A percentile compares a stretch with the other conserved stretches of the same genome.
These are phyloP conservation scores for Sapria himalayana DNA, from an alignment of 345 rosid species.

Conservation along the genomic window DNA sequence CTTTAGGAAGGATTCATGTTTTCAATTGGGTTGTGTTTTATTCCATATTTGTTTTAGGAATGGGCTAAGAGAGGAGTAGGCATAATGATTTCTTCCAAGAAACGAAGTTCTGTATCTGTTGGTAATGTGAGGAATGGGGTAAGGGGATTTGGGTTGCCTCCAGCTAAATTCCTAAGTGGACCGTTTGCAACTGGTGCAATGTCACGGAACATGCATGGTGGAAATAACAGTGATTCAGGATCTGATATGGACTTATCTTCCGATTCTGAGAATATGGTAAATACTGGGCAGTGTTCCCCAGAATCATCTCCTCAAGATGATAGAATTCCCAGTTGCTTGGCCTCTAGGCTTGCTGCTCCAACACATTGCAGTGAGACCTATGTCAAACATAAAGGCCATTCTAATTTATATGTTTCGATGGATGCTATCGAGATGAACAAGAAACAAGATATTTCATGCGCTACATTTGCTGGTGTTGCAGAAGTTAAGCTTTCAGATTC, in stretches of 20 bases:
- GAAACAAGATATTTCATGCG: too few relatives aligned
- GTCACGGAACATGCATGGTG: not conserved
- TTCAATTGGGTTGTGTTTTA: too few relatives aligned
- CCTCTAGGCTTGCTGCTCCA: conserved; percentile 14
- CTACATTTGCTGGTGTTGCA: conserved; percentile 27
- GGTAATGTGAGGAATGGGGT: conserved; percentile 3
- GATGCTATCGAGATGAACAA: too few relatives aligned
- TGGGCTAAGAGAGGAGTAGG: not conserved
- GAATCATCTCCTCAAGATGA: conserved; percentile 59
- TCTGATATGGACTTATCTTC: conserved; percentile 43
- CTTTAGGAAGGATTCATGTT: not conserved
- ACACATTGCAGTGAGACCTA: conserved; percentile 3
- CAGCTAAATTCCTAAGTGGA: conserved; percentile 9
- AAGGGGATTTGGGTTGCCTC: conserved; percentile 4
- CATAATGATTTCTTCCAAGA: not conserved
- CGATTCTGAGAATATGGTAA: conserved; percentile 49
- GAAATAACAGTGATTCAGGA: conserved; percentile 19
- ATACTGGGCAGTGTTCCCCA: conserved; percentile 20
- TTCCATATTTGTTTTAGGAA: conserved; percentile 8
- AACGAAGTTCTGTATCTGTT: conserved; percentile 1
- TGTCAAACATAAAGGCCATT: not conserved
- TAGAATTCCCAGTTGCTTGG: conserved; percentile 18
- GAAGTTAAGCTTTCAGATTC: conserved; percentile 72
- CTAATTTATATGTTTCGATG: not conserved
- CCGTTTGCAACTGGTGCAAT: conserved; percentile 5